These are phyloP conservation scores for Penicillium macrosclerotiorum DNA, from an alignment of 495 filamentous ascomycete genomes.

Conservation along the genomic window DNA sequence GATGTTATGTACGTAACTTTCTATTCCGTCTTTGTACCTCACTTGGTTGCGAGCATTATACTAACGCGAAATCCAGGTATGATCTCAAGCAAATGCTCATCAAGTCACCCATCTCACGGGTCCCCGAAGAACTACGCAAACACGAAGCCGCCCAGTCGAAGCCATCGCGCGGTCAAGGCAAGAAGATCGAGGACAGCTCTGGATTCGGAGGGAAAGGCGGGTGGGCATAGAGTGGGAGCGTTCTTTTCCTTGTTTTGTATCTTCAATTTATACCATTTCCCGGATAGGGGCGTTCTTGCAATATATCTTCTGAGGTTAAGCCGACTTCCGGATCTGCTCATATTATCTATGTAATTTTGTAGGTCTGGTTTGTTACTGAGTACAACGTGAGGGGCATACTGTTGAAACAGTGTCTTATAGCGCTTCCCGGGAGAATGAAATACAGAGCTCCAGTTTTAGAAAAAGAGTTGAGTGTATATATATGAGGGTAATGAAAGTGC, in stretches of 20 bases:
- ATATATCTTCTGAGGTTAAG: background rate
- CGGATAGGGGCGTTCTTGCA: background rate
- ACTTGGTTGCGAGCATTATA: background rate
- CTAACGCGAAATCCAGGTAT: conserved; percentile 43
- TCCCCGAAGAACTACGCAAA: conserved; percentile 90
- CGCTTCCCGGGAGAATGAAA: no score
- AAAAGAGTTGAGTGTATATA: conserved; percentile 1
- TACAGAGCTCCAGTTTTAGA: no score
- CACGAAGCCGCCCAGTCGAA: conserved; percentile 95
- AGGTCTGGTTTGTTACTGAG: no score
- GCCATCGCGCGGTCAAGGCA: conserved; percentile 53
- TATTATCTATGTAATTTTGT: background rate
- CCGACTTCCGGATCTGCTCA: background rate
- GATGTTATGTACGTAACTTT: conserved; percentile 83
- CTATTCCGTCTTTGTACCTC: background rate
- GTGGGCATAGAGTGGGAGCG: conserved; percentile 31
- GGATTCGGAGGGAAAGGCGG: conserved; percentile 61
- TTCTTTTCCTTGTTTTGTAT: background rate
- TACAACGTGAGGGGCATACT: no score
- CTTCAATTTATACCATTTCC: conserved; percentile 4
- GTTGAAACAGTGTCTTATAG: no score
- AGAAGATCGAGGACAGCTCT: conserved; percentile 62
- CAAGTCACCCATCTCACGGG: conserved; percentile 84
- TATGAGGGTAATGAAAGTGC: background rate
- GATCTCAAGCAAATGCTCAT: conserved; percentile 95